Evolutionary conservation across 768 basidiomycete species (phyloP).

Genomic region (Leccinum truebloodii): DNA sequence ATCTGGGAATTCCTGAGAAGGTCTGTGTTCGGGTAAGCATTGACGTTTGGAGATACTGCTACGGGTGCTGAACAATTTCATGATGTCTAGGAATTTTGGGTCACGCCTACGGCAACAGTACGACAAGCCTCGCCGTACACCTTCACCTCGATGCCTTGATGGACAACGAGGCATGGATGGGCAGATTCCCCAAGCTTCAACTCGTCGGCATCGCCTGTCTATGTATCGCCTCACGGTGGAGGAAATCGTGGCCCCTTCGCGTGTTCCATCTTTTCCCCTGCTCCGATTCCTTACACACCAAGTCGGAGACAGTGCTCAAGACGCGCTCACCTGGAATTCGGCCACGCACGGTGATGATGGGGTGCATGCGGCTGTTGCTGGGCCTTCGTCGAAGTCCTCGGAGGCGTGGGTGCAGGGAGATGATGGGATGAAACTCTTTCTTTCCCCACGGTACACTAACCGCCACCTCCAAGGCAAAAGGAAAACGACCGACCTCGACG

Average conservation of each 20-base stretch:
- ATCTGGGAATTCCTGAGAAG: conserved; percentile 29
- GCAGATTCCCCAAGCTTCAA: conserved; percentile 4
- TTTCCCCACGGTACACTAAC: conserved; percentile 8
- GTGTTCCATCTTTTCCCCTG: no score
- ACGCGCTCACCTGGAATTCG: no score
- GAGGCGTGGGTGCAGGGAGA: no score
- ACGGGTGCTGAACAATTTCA: neutral
- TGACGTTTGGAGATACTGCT: neutral
- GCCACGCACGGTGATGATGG: no score
- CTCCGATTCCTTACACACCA: no score
- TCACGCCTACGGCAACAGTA: conserved; percentile 21
- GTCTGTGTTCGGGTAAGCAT: conserved; percentile 31
- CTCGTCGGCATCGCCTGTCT: no score
- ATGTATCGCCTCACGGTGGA: no score
- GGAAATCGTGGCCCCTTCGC: no score
- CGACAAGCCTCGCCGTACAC: conserved; percentile 7
- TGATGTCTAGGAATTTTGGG: conserved; percentile 28
- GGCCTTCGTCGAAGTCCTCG: no score
- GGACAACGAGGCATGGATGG: conserved; percentile 33
- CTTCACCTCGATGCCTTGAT: conserved; percentile 24
- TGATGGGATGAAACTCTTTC: no score
- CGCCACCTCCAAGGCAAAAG: conserved; percentile 38
- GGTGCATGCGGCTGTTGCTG: no score
- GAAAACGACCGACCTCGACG: conserved; percentile 63
- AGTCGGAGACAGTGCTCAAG: no score